phyloP scores from a whole-genome alignment of 441 rosid species.

The Eugenia klotzschiana region DNA sequence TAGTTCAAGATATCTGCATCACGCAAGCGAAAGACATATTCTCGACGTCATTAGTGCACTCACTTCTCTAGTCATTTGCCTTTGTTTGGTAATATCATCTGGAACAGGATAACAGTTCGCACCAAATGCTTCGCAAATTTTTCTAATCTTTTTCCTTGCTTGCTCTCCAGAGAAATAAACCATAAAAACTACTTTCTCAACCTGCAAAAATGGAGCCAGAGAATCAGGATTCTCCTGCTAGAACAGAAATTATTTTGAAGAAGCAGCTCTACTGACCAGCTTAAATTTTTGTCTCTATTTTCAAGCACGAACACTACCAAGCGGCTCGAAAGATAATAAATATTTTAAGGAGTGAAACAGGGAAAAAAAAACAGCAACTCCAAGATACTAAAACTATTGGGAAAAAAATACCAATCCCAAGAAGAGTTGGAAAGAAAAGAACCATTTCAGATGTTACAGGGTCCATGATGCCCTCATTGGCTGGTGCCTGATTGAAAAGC shows the following conservation, averaged over 20 bases:
- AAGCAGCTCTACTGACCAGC: not conserved
- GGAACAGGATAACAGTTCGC: constrained; percentile 93
- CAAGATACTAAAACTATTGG: not conserved
- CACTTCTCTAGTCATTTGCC: constrained; percentile 84
- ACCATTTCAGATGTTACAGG: constrained; percentile 84
- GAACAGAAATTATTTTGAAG: not conserved
- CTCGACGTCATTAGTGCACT: constrained; percentile 9
- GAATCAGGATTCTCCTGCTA: constrained; percentile 1
- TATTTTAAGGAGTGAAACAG: not conserved
- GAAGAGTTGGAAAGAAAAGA: constrained; percentile 5
- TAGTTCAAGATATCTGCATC: not conserved
- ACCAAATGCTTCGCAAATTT: constrained; percentile 93
- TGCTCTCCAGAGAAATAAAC: constrained; percentile 96
- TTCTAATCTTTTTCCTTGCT: constrained; percentile 70
- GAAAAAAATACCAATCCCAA: not conserved
- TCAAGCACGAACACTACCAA: not conserved
- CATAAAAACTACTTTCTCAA: constrained; percentile 75
- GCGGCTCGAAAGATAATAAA: not conserved
- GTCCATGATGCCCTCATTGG: constrained; percentile 87
- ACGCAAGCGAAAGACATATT: not conserved
- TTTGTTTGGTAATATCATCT: constrained; percentile 72
- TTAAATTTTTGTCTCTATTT: not conserved
- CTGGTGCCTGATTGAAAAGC: constrained; percentile 87
- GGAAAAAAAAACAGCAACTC: not conserved
- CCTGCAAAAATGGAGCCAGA: constrained; percentile 28